Conservation (phyloP, 169 alveolate species). For the Perkinsus olseni region DNA sequence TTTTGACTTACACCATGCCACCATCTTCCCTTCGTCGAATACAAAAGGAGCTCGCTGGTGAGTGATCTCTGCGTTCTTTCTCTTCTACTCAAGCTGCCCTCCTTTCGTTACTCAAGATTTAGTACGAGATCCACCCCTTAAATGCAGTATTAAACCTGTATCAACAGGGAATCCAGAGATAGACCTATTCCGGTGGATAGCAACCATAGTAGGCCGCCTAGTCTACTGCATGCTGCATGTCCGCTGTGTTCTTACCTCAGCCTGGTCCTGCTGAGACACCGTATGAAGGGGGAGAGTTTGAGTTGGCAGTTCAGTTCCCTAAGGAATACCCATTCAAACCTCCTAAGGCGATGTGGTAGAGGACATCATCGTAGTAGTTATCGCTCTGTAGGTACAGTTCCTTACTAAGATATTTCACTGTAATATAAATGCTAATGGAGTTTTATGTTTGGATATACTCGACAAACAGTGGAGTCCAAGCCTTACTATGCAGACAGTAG, state of each 20-base stretch:
- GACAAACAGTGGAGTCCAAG: slow-evolving; percentile 71
- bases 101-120: too few species aligned
- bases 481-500: slow-evolving; percentile 37
- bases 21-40: not conserved
- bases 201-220: not conserved
- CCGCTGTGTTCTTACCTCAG: too few species aligned
- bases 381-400: slow-evolving; percentile 22
- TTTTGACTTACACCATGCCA: not conserved
- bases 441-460: slow-evolving; percentile 63
- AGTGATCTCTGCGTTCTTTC: too few species aligned
- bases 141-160: not conserved
- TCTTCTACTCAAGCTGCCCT: too few species aligned
- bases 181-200: not conserved
- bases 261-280: slow-evolving; percentile 46
- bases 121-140: not conserved
- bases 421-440: slow-evolving; percentile 56
- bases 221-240: too few species aligned
- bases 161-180: not conserved
- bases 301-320: slow-evolving; percentile 57
- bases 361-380: not conserved
- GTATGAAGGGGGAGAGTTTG: slow-evolving; percentile 57
- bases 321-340: slow-evolving; percentile 68
- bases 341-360: slow-evolving; percentile 45
- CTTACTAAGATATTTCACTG: slow-evolving; percentile 72
- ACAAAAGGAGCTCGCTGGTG: not conserved